A percentile compares a stretch with the other conserved stretches of the same genome.
These are phyloP conservation scores for Diophrys appendiculata DNA, from an alignment of 73 alveolate species.

Conservation along the genomic window DNA sequence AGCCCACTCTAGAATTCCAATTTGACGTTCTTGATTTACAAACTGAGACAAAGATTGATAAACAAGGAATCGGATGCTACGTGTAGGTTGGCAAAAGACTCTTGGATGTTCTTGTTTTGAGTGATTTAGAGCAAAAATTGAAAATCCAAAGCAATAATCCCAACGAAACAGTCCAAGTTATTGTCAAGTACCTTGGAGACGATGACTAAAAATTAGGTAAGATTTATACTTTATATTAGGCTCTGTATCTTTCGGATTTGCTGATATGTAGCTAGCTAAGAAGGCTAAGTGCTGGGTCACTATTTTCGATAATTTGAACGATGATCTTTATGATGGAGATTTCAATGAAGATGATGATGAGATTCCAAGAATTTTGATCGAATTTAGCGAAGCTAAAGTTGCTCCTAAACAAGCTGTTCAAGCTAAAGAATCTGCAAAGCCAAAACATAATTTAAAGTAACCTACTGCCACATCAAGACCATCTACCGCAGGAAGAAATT, in stretches of 20 bases:
- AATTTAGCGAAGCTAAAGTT: slow-evolving; percentile 8
- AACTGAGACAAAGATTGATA: slow-evolving; percentile 26
- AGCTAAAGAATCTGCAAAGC: not conserved
- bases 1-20: not conserved
- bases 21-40: slow-evolving; percentile 25
- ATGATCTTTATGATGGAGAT: slow-evolving; percentile 72
- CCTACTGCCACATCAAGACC: slow-evolving; percentile 10
- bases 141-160: slow-evolving; percentile 18
- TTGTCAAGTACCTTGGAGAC: slow-evolving; percentile 54
- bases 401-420: not conserved
- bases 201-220: slow-evolving; percentile 48
- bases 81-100: slow-evolving; percentile 41
- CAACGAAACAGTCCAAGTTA: slow-evolving; percentile 22
- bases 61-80: slow-evolving; percentile 54
- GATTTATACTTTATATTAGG: slow-evolving; percentile 2
- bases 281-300: slow-evolving; percentile 45
- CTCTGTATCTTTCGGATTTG: slow-evolving; percentile 13
- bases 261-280: not conserved
- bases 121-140: slow-evolving; percentile 40
- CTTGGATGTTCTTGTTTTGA: slow-evolving; percentile 52
- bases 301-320: slow-evolving; percentile 55
- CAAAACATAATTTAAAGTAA: not conserved
- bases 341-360: slow-evolving; percentile 63
- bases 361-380: slow-evolving; percentile 50
- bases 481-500: not conserved